Base-by-base conservation (phyloP, 2,329 filamentous ascomycete species). In the Triangularia setosa region DNA sequence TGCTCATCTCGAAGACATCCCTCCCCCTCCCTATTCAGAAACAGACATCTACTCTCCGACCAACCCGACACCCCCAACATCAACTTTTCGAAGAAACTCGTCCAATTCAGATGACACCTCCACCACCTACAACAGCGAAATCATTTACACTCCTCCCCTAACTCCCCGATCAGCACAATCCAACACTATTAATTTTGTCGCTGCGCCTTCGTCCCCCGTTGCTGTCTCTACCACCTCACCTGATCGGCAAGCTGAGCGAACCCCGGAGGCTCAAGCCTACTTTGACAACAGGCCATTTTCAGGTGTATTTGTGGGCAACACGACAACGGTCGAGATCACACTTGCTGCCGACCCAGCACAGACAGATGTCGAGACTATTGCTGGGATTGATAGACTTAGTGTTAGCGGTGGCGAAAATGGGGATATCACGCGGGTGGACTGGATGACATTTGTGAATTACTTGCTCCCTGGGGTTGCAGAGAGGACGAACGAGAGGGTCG, bases 401-500 rank as follows among this genome's bases (percentile, higher is more conserved):
- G 77, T 75, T 1, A 60, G 68, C 9, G 74, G 9, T 55, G 24
- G 25, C 12, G 52, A 27, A 8, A 40, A 40, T 16, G 8, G 58
- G 18, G 40, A 53, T 18, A 30, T 60, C n/a, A 60, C 35, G 23
- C 14, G 35, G 35, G 80, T 83, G 69, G 85, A 88, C 70, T 88
- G 85, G 85, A 78, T 79, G 35, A 86, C 84, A 0, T 87, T 88
- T 72, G 68, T 84, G 55, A 86, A 86, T 69, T 82, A 81, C 65
- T 72, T 87, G 16, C 72, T 87, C 23, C 84, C 85, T 0, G 75
- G 82, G 61, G 79, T 83, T 70, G 74, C 76, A 4, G 73, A 75
- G 0, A 70, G 72, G 16, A 73, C 74, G 18, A 86, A 84, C 68
- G 79, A 80, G 23, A 76, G 77, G 57, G 70, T 85, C 18, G 73